These are phyloP conservation scores for Dorcoceras hygrometricum DNA, from an alignment of 257 asterid species.

Conservation along the genomic window DNA sequence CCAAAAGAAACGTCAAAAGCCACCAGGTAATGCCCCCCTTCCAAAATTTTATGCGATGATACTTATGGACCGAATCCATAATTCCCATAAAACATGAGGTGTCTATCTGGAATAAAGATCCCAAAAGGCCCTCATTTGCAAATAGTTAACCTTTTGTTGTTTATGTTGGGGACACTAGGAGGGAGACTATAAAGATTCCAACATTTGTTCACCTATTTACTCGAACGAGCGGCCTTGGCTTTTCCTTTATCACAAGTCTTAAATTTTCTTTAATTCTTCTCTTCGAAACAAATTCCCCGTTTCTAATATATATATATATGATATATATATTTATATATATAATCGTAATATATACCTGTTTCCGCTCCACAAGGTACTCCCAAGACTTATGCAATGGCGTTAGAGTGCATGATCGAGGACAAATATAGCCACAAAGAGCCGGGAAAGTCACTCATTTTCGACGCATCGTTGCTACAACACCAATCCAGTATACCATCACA, in stretches of 20 bases:
- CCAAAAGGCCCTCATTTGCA: conserved; percentile 28
- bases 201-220: conserved; percentile 38
- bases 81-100: conserved; percentile 18
- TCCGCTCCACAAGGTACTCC: not conserved
- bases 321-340: too few relatives aligned
- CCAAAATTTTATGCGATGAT: conserved; percentile 36
- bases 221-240: conserved; percentile 42
- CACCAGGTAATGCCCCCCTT: conserved; percentile 64
- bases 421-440: conserved; percentile 16
- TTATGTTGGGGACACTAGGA: conserved; percentile 22
- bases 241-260: conserved; percentile 37
- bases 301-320: too few relatives aligned
- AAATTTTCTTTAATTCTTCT: conserved; percentile 9
- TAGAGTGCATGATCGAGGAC: conserved; percentile 29
- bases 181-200: conserved; percentile 39
- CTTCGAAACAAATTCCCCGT: too few relatives aligned
- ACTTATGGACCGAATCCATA: conserved; percentile 26
- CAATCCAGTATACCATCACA: conserved; percentile 49
- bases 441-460: conserved; percentile 38
- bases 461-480: conserved; percentile 40
- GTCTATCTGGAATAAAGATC: conserved; percentile 19
- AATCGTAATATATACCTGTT: not conserved
- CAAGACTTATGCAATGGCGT: conserved; percentile 43
- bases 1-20: conserved; percentile 71
- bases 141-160: conserved; percentile 34